Evolutionary conservation across 1,284 basidiomycete genomes (phyloP), one percentile per base, ranked within the genome.

Genomic region (Pisolithus thermaeus): DNA sequence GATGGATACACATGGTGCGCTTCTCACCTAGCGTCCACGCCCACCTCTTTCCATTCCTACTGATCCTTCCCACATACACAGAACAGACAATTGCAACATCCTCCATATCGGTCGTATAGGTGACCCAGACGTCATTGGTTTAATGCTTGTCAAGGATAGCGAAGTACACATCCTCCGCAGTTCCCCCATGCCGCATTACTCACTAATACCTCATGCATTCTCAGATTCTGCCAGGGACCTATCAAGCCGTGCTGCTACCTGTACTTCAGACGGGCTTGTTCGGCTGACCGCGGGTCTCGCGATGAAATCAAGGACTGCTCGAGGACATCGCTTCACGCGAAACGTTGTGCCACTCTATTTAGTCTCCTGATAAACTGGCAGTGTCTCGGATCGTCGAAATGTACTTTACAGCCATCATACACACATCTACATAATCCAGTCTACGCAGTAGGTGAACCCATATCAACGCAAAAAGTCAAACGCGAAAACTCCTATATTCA

Each of bases 1-100:
- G 89, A 85, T 91, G 84, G 88, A 91, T 62, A 82, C 90, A 46
- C 80, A 90, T 47, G 88, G 86, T 91, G 8, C 72, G 84, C 90
- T 7, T 35, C 8, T 7, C 25, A 35, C 12, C 32, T 12, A 14
- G 12, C 12, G 12, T 14, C 14, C 12, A 12, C 12, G 12, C 32
- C 14, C 32, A 14, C 12, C 32, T 25, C 11, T 3, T 36, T 18
- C 45, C 20, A 42, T 9, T 49, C 25, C n/a, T 12, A 14, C 8
- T 14, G 28, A 7, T 50, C 20, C 22, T 25, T 30, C 40, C 11
- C 7, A 47, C 49, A 25, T 27, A 11, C n/a, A n/a, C 23, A 25
- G 25, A 39, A 8, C 51, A 89, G 87, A 90, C 60, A 73, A 76
- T 46, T 75, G 87, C 35, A 90, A 90, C 52, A 59, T 86, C 4